Evolutionary conservation across 1,284 basidiomycete species (phyloP).

Genomic region (Trametes sp.): DNA sequence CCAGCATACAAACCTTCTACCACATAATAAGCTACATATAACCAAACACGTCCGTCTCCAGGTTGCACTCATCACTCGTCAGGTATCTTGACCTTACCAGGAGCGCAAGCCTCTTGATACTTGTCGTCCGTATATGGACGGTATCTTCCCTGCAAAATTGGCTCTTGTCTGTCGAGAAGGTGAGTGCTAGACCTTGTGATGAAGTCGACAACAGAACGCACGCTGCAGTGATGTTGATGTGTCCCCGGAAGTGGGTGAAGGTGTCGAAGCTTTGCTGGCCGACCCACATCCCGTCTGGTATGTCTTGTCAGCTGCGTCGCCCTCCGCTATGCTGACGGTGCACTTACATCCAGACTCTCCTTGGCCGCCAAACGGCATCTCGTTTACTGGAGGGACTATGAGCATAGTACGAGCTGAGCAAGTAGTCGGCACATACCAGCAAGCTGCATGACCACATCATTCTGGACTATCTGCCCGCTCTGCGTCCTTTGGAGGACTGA

Average conservation of each 20-base stretch:
- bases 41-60: not conserved
- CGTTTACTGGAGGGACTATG: conserved; percentile 41
- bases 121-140: conserved; percentile 46
- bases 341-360: conserved; percentile 56
- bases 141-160: conserved; percentile 41
- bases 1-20: not conserved
- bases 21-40: not conserved
- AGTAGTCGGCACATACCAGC: conserved; percentile 46
- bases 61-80: conserved; percentile 4
- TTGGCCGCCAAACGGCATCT: conserved; percentile 57
- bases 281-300: conserved; percentile 54
- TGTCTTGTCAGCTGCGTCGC: not conserved
- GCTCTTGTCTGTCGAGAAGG: conserved; percentile 39
- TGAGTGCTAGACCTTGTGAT: not conserved
- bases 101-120: conserved; percentile 26
- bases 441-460: conserved; percentile 60
- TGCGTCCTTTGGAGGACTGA: conserved; percentile 55
- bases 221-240: conserved; percentile 49
- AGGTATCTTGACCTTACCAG: conserved; percentile 19
- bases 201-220: conserved; percentile 28
- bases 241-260: conserved; percentile 55
- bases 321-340: not conserved
- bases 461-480: conserved; percentile 60
- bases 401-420: not conserved
- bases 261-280: conserved; percentile 54